These are phyloP conservation scores for Trypanosoma avium DNA, from an alignment of 208 protist genomes.

Conservation along the genomic window DNA sequence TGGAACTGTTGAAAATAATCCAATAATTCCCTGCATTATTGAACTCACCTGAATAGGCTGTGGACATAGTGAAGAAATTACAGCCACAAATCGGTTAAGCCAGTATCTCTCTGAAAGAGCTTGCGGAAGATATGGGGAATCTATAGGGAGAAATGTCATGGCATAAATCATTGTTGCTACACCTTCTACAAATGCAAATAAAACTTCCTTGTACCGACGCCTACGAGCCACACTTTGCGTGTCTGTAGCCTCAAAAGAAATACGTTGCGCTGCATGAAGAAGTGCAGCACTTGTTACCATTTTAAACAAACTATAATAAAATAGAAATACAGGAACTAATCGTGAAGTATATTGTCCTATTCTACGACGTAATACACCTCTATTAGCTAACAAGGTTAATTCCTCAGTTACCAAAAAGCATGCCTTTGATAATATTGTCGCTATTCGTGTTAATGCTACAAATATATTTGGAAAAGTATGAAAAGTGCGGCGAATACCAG, in stretches of 20 bases:
- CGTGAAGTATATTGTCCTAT: slow-evolving; percentile 52
- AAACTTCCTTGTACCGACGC: slow-evolving; percentile 20
- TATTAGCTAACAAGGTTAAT: slow-evolving; percentile 58
- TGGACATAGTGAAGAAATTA: slow-evolving; percentile 62
- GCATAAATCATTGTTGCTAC: slow-evolving; percentile 68
- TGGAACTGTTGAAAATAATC: slow-evolving; percentile 63
- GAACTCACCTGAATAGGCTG: slow-evolving; percentile 39
- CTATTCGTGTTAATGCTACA: slow-evolving; percentile 50
- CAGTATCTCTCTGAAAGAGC: slow-evolving; percentile 47
- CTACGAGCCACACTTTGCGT: slow-evolving; percentile 49
- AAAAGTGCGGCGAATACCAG: slow-evolving; percentile 40
- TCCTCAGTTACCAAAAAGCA: slow-evolving; percentile 80
- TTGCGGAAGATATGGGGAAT: slow-evolving; percentile 22
- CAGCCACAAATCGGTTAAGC: slow-evolving; percentile 27
- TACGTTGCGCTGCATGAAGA: slow-evolving; percentile 32
- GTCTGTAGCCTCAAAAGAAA: slow-evolving; percentile 46
- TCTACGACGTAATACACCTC: slow-evolving; percentile 35
- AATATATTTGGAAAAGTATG: slow-evolving; percentile 36
- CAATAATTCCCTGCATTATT: slow-evolving; percentile 71
- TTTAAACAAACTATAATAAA: slow-evolving; percentile 75
- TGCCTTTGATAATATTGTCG: slow-evolving; percentile 66
- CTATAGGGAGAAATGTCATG: slow-evolving; percentile 60
- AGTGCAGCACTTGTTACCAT: slow-evolving; percentile 15
- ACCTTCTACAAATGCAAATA: slow-evolving; percentile 47
- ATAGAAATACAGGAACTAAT: slow-evolving; percentile 78